These are phyloP conservation scores for Tilletia setariae DNA, from an alignment of 1,284 basidiomycete genomes.

Conservation along the genomic window DNA sequence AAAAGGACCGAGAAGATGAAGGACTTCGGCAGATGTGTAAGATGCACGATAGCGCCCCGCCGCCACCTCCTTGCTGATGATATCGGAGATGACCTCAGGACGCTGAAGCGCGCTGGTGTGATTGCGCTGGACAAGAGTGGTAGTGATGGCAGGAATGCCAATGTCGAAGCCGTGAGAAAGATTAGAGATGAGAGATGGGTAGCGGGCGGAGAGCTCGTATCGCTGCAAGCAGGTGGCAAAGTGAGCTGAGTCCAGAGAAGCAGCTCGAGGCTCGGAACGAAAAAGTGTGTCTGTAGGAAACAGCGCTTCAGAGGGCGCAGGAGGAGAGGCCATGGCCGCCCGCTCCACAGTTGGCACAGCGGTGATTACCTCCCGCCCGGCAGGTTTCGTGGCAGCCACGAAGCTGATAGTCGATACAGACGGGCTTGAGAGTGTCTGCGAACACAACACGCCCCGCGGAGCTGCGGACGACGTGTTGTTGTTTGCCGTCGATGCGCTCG, in stretches of 20 bases:
- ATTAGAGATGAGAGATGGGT: background rate
- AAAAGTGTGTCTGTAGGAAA: too few relatives aligned
- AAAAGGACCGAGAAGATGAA: background rate
- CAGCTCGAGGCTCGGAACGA: too few relatives aligned
- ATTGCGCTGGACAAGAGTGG: background rate
- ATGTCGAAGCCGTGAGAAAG: background rate
- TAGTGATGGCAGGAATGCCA: background rate
- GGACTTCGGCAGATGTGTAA: background rate
- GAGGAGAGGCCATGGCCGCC: background rate
- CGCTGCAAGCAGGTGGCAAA: too few relatives aligned
- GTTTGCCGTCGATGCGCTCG: background rate
- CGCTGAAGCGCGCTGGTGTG: background rate
- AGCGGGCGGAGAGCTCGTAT: background rate
- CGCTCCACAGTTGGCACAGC: background rate
- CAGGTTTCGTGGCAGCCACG: background rate
- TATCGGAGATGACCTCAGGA: background rate
- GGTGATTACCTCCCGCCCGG: background rate
- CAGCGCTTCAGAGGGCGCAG: background rate
- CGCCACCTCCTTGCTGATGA: background rate
- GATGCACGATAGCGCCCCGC: background rate
- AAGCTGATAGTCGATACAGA: conserved; percentile 4
- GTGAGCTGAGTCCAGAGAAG: too few relatives aligned
- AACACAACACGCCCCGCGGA: background rate
- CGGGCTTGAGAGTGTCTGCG: background rate
- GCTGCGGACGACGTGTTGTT: background rate